Percentiles rank a stretch among this genome's conserved stretches.
Conservation (phyloP, 768 basidiomycete genomes). For the Rhizopogon roseolus region DNA sequence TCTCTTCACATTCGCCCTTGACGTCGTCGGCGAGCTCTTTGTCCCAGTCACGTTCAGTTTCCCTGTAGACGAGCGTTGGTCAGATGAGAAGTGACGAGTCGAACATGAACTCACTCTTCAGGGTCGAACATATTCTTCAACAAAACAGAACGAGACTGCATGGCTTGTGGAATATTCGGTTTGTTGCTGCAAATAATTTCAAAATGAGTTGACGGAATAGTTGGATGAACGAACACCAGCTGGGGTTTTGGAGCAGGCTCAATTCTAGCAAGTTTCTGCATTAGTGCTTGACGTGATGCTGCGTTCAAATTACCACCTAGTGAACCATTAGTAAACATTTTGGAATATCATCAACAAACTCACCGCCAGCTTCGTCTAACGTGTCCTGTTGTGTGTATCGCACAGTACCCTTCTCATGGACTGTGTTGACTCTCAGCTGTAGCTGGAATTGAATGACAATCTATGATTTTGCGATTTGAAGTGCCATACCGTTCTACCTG, state of each 20-base stretch:
- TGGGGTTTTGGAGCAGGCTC: slow-evolving; percentile 59
- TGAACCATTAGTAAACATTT: slow-evolving; percentile 8
- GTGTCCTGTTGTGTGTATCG: slow-evolving; percentile 74
- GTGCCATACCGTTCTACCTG: slow-evolving; percentile 77
- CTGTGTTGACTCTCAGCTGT: slow-evolving; percentile 86
- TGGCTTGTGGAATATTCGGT: slow-evolving; percentile 76
- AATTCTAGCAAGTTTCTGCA: slow-evolving; percentile 99
- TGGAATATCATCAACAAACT: slow-evolving; percentile 9
- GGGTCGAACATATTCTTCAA: slow-evolving; percentile 96
- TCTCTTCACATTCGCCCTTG: slow-evolving; percentile 86
- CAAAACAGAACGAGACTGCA: slow-evolving; percentile 87
- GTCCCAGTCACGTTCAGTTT: slow-evolving; percentile 96
- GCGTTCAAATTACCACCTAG: slow-evolving; percentile 96
- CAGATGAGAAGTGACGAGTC: background rate
- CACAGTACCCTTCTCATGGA: slow-evolving; percentile 83
- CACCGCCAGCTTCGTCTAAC: slow-evolving; percentile 88
- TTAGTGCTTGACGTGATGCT: slow-evolving; percentile 97
- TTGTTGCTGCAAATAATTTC: slow-evolving; percentile 44
- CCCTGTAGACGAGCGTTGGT: slow-evolving; percentile 41
- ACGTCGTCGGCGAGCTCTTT: slow-evolving; percentile 95
- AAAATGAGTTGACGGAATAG: slow-evolving; percentile 10
- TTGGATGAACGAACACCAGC: slow-evolving; percentile 47
- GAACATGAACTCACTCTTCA: slow-evolving; percentile 67
- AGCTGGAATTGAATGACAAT: slow-evolving; percentile 2
- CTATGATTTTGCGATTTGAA: slow-evolving; percentile 11